Base-by-base conservation (phyloP, 2,329 filamentous ascomycete species). In the Phialocephala sp. region DNA sequence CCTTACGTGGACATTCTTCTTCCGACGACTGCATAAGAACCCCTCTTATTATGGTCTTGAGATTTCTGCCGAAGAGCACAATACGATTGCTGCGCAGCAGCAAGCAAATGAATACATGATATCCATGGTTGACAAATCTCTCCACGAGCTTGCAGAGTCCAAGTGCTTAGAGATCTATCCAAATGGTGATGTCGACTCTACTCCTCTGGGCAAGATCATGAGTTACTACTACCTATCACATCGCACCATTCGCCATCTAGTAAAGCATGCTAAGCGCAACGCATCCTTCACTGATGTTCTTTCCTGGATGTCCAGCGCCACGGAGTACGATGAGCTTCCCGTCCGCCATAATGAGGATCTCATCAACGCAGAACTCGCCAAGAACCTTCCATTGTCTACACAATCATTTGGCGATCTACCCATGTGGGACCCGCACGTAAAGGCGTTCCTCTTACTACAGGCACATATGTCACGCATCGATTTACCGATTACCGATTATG, bases 1-100 rank as follows among this genome's bases (percentile, higher is more conserved):
- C 76, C 81, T 99, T 61, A 99, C 95, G 0, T 99, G 96, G 95
- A 99, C 96, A 0, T 99, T 99, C 82, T 99, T 99, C 86, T 99
- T 99, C 85, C 88, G 96, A 2, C 86, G 95, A 12, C 81, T 99
- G 45, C 95, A 99, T 82, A 99, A 99, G 83, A 99, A 99, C 73
- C 95, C 95, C 1, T 97, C 94, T 0, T 99, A 97, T 80, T 99
- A 99, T 73, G 96, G 96, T 0, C 88, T 99, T 0, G 91, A 97
- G 76, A 95, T 99, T 54, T 92, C 92, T 0, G 90, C 92, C 0
- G 94, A 97, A 72, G 93, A 97, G 72, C 93, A 97, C 79, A 96
- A 93, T 76, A 94, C 90, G 9, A 88, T 93, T 36, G 85, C 87
- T 8, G 94, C 96, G 0, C 94, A 97, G 76, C 87, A 92, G 70